Evolutionary conservation across 2,329 filamentous ascomycete species (phyloP).

Genomic region (Phialophora macrospora): DNA sequence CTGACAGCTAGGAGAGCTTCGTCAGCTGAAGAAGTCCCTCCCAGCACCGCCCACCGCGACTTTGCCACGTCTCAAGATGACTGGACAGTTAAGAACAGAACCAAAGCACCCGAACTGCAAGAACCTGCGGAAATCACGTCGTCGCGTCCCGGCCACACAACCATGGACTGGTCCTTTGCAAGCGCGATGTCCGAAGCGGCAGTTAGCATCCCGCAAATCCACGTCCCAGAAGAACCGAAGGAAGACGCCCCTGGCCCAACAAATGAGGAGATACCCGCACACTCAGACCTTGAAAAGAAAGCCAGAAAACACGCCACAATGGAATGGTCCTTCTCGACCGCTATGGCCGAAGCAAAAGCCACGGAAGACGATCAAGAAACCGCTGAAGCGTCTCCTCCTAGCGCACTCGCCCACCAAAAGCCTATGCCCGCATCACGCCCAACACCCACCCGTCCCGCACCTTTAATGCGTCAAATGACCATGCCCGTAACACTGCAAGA

Average conservation of each 20-base stretch:
- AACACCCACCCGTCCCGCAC: constrained; percentile 33
- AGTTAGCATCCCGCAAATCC: constrained; percentile 25
- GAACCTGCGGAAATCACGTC: constrained; percentile 37
- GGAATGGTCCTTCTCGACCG: constrained; percentile 52
- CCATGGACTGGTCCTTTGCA: constrained; percentile 50
- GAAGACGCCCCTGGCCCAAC: constrained; percentile 10
- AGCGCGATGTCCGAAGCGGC: constrained; percentile 48
- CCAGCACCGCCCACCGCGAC: constrained; percentile 54
- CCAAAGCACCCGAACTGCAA: constrained; percentile 35
- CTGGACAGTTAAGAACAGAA: constrained; percentile 36
- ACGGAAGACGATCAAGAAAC: constrained; percentile 12
- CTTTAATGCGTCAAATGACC: constrained; percentile 37
- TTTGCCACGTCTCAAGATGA: constrained; percentile 45
- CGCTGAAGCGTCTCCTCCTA: constrained; percentile 21
- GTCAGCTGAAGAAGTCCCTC: constrained; percentile 41
- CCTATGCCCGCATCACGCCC: constrained; percentile 20
- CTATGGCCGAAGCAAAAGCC: constrained; percentile 46
- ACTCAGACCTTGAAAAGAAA: constrained; percentile 23
- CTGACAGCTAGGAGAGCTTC: constrained; percentile 40
- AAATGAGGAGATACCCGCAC: neutral
- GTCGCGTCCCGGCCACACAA: constrained; percentile 33
- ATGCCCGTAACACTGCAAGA: constrained; percentile 38
- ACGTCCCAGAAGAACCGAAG: constrained; percentile 20
- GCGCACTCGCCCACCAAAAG: constrained; percentile 6
- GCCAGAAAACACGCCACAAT: constrained; percentile 42